These are phyloP conservation scores for Cochlearia excelsa DNA, from an alignment of 345 rosid genomes.

Conservation along the genomic window DNA sequence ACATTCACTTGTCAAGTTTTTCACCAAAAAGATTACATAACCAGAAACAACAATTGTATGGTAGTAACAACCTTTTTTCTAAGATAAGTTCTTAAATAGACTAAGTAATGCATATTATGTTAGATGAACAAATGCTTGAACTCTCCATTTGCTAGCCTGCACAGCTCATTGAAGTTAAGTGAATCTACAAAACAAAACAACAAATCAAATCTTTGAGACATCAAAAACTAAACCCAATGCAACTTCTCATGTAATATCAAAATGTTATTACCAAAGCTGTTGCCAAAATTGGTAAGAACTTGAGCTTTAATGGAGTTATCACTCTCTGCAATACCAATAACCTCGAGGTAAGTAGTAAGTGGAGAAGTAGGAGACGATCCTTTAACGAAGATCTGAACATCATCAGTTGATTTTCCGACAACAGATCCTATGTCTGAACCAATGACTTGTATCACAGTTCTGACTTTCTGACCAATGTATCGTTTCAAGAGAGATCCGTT, in stretches of 20 bases:
- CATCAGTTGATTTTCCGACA: slow-evolving; percentile 73
- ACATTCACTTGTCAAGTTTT: neutral
- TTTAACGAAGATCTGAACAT: slow-evolving; percentile 49
- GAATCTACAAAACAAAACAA: slow-evolving; percentile 45
- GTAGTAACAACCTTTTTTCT: slow-evolving; percentile 3
- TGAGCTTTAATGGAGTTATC: slow-evolving; percentile 61
- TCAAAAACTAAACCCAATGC: neutral
- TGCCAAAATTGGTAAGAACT: slow-evolving; percentile 72
- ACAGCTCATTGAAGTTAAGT: slow-evolving; percentile 62
- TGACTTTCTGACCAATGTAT: slow-evolving; percentile 63
- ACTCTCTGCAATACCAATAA: slow-evolving; percentile 79
- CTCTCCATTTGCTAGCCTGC: slow-evolving; percentile 83
- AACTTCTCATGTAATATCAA: neutral
- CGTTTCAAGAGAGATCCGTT: slow-evolving; percentile 61
- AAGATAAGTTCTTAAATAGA: neutral
- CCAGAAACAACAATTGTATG: neutral
- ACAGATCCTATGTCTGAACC: slow-evolving; percentile 51
- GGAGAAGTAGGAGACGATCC: slow-evolving; percentile 52
- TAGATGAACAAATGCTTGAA: slow-evolving; percentile 66
- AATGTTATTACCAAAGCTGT: slow-evolving; percentile 53
- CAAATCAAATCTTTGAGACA: neutral
- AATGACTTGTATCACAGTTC: slow-evolving; percentile 65
- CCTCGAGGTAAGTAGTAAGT: slow-evolving; percentile 68
- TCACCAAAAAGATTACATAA: neutral
- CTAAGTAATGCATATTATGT: neutral